phyloP scores from a whole-genome alignment of 257 asterid genomes.

The Craterostigma plantagineum region DNA sequence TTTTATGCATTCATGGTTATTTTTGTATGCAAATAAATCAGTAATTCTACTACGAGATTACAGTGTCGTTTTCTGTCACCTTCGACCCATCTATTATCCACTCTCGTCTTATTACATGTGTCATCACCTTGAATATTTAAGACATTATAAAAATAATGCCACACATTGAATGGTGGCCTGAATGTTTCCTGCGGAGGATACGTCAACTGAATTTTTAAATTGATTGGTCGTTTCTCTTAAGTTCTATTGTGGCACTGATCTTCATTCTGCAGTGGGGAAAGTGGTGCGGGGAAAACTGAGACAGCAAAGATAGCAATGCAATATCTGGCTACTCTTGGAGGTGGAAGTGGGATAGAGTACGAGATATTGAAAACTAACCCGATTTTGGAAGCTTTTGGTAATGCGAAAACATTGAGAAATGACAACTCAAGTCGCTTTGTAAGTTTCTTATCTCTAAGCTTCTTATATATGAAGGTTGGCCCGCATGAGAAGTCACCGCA shows the following conservation, averaged over 20 bases:
- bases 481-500: conserved; percentile 7
- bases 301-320: conserved; percentile 99
- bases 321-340: conserved; percentile 94
- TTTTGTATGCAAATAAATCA: no score
- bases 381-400: conserved; percentile 94
- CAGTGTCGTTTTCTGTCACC: no score
- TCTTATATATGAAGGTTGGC: conserved; percentile 11
- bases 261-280: conserved; percentile 71
- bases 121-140: no score
- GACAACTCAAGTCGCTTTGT: conserved; percentile 99
- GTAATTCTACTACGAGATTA: no score
- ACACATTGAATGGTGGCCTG: no score
- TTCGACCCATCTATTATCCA: no score
- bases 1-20: no score
- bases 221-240: no score
- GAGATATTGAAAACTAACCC: conserved; percentile 97
- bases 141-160: no score
- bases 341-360: conserved; percentile 96
- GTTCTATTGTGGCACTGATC: conserved; percentile 10
- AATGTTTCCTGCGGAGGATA: no score
- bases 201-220: no score
- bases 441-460: conserved; percentile 23
- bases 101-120: no score
- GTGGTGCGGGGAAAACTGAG: conserved; percentile 99
- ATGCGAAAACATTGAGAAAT: conserved; percentile 92